Evolutionary conservation across 257 asterid species (phyloP), one percentile per base, ranked within the genome.

Genomic region (Solanum corneliomulleri): DNA sequence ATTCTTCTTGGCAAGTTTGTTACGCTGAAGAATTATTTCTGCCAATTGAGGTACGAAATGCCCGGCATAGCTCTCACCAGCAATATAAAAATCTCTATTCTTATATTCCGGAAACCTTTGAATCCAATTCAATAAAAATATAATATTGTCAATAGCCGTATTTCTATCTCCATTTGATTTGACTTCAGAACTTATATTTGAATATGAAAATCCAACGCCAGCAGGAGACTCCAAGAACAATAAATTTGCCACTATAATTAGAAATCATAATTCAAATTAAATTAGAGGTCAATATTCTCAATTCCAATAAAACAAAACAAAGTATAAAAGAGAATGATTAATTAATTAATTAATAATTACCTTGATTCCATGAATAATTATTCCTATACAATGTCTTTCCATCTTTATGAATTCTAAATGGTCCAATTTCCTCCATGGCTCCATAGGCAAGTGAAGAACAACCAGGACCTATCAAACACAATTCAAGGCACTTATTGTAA

Each of bases 41-140:
- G 92, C 93, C 27, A 92, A 91, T 72, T 92, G 91, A 44, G 94
- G 92, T 41, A 90, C 91, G 68, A 87, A 91, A 15, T 90, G 92
- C 2, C 93, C 93, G 3, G 91, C 93, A 41, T 91, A 91, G 80
- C 93, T 91, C 82, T 89, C 93, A 25, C 93, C 93, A 16, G 89
- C 37, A 31, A 91, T 89, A 33, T 91, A 91, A 80, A 91, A 89
- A 25, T 86, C 89, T 9, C 87, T 88, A 6, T 77, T 85, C 4
- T 83, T 89, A 58, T 87, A 90, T 39, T 90, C 56, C 0, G 92
- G 89, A 27, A 91, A 91, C 35, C 91, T 86, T 35, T 88, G 42
- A 9, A 91, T 71, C 93, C 93, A 91, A 35, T 89, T 88, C 62
- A 89, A 13, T 8, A 91, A 31, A 41, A 91, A 90, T 21, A 45